Base-by-base conservation (phyloP, 1,284 basidiomycete species). In the Cystobasidium sp. region DNA sequence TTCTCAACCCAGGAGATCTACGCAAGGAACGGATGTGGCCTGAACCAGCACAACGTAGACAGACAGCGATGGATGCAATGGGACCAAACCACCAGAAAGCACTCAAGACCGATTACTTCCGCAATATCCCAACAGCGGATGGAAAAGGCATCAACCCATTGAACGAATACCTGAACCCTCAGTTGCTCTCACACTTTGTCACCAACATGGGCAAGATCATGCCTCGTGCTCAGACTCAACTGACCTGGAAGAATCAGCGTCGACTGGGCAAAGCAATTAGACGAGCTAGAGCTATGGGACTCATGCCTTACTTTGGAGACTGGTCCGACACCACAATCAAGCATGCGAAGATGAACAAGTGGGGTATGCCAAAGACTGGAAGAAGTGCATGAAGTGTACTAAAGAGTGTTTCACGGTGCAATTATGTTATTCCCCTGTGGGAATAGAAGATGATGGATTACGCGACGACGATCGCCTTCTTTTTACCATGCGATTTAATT, bases 211-310 rank as follows among this genome's bases (percentile, higher is more conserved):
- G 94, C 71, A 92, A 91, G 85, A 92, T 97, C 78, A 85, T 86
- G 77, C 83, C 84, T 16, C 87, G 95, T 59, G 86, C 86, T 12
- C 81, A 87, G 63, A 96, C 93, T 0, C 85, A 87, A 1, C 85
- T 98, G 62, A 94, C 93, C 1, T 88, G 89, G 83, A 89, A 89
- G 82, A 91, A 85, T 76, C 95, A 98, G 82, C 86, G 93, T 55
- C 85, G 86, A 75, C 80, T 97, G 4, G 91, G 89, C 59, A 95
- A 94, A 84, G 92, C 95, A 53, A 90, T 97, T 74, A 88, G 92
- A 69, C 86, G 95, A 71, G 92, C 95, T 68, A 92, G 92, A 82
- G 91, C 90, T 85, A 95, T 97, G 91, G 95, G 95, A 59, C 82
- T 95, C 75, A 88, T 97, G 76, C 91, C 92, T 1, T 76, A 78